Conservation (phyloP, 495 filamentous ascomycete species). For the Penicillium pancosmium region DNA sequence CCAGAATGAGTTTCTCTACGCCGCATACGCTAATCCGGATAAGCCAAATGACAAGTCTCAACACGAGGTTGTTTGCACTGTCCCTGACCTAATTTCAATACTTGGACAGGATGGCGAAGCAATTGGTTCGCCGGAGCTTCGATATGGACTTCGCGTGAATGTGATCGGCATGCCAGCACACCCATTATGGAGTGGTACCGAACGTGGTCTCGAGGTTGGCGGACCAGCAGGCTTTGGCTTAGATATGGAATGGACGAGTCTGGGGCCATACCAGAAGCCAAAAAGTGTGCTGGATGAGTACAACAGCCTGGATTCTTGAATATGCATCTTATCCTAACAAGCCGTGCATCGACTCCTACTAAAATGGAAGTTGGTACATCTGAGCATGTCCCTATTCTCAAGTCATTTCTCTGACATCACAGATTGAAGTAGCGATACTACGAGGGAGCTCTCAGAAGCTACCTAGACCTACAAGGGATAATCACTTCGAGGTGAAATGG, state of each 20-base stretch:
- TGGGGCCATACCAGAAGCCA: conserved; percentile 26
- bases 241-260: conserved; percentile 27
- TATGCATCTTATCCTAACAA: too few relatives aligned
- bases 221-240: conserved; percentile 36
- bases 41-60: conserved; percentile 19
- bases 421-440: too few relatives aligned
- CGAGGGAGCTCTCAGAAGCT: too few relatives aligned
- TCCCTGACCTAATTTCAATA: conserved; percentile 38
- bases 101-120: conserved; percentile 35
- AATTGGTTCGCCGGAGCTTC: conserved; percentile 36
- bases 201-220: conserved; percentile 34
- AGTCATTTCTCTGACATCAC: too few relatives aligned
- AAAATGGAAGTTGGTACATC: too few relatives aligned
- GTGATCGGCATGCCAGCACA: conserved; percentile 41
- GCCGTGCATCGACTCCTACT: too few relatives aligned
- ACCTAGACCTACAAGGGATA: too few relatives aligned
- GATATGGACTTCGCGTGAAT: conserved; percentile 38
- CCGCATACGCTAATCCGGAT: conserved; percentile 29
- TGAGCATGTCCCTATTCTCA: too few relatives aligned
- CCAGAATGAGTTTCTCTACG: conserved; percentile 66
- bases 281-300: conserved; percentile 32
- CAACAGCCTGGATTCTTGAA: not conserved
- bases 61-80: conserved; percentile 33
- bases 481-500: too few relatives aligned
- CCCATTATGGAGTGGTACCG: conserved; percentile 38